A percentile compares a stretch with the other conserved stretches of the same genome.
These are phyloP conservation scores for Phialemoniopsis sp. DNA, from an alignment of 2,329 filamentous ascomycete genomes.

Conservation along the genomic window DNA sequence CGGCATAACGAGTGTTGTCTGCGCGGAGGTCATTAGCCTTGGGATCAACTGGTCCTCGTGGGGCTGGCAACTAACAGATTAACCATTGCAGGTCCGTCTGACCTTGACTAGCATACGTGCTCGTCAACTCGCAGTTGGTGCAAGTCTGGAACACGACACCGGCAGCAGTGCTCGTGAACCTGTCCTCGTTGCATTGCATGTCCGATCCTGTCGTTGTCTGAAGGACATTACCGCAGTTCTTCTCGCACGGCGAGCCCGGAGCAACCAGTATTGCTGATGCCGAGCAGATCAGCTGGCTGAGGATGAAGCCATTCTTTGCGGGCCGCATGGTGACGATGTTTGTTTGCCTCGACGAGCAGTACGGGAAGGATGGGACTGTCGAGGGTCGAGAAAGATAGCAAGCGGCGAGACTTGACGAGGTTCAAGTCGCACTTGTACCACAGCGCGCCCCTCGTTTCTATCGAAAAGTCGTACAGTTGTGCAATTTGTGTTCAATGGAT, in stretches of 20 bases:
- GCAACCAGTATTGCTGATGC: slow-evolving; percentile 35
- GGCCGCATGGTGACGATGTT: too few relatives aligned
- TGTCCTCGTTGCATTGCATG: slow-evolving; percentile 39
- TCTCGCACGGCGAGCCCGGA: slow-evolving; percentile 42
- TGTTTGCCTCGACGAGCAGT: too few relatives aligned
- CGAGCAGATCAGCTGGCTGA: slow-evolving; percentile 2
- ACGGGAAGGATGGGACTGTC: too few relatives aligned
- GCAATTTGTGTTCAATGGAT: too few relatives aligned
- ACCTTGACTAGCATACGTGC: slow-evolving; percentile 36
- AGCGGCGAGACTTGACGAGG: too few relatives aligned
- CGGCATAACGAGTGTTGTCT: too few relatives aligned
- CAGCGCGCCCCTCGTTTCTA: too few relatives aligned
- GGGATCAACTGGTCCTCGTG: slow-evolving; percentile 9
- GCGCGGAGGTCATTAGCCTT: slow-evolving; percentile 57
- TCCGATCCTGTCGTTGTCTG: slow-evolving; percentile 38
- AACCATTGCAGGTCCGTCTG: slow-evolving; percentile 49
- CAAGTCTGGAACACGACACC: slow-evolving; percentile 50
- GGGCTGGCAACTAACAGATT: slow-evolving; percentile 45
- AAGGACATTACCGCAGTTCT: slow-evolving; percentile 50
- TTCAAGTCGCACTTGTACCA: too few relatives aligned
- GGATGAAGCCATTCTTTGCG: neutral
- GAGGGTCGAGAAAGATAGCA: too few relatives aligned
- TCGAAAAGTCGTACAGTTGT: too few relatives aligned
- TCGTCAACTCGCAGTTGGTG: slow-evolving; percentile 46
- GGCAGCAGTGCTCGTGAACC: slow-evolving; percentile 27